Conservation (phyloP, 176 grass and related monocot species). For the Dendrocalamus sinicus region DNA sequence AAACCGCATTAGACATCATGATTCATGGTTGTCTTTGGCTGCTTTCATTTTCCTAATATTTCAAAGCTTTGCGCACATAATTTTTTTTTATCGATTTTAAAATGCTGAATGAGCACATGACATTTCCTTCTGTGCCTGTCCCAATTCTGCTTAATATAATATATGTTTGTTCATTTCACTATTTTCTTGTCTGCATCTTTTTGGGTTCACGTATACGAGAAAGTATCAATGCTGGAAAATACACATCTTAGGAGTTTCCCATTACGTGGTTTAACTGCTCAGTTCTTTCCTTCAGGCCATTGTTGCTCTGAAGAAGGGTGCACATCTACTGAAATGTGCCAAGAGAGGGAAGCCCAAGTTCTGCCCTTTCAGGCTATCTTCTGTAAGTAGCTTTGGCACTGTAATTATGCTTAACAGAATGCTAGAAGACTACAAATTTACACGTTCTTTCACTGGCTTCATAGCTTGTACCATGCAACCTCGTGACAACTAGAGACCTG, state of each 20-base stretch:
- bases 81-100: constrained; percentile 5
- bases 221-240: not conserved
- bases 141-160: constrained; percentile 6
- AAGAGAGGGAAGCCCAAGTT: constrained; percentile 96
- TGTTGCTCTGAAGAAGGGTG: constrained; percentile 87
- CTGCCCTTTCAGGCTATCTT: constrained; percentile 76
- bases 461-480: not conserved
- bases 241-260: not conserved
- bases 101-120: not conserved
- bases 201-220: not conserved
- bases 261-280: constrained; percentile 6
- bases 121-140: constrained; percentile 16
- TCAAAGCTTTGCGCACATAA: not conserved
- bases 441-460: not conserved
- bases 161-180: not conserved
- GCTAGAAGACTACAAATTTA: not conserved
- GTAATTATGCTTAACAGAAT: constrained; percentile 21
- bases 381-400: constrained; percentile 62
- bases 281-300: constrained; percentile 60
- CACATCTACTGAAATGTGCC: constrained; percentile 90
- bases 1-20: constrained; percentile 27
- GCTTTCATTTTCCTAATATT: constrained; percentile 13
- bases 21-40: not conserved
- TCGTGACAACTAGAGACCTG: not conserved
- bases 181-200: constrained; percentile 15